Evolutionary conservation across 2,329 filamentous ascomycete species (phyloP).

Genomic region (Geosmithia putterillii): DNA sequence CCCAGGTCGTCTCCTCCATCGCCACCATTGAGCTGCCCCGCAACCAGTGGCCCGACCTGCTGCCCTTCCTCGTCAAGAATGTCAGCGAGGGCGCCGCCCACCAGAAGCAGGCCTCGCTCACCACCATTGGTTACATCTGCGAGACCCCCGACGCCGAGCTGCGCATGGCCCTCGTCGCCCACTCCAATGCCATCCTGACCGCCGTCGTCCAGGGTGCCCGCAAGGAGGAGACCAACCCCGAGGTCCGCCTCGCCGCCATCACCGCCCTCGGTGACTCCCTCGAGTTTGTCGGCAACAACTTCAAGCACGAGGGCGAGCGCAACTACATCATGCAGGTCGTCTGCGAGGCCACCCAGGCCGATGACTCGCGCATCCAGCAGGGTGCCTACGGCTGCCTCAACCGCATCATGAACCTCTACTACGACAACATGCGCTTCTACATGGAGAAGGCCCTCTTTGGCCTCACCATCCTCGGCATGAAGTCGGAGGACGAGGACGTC

Average conservation of each 20-base stretch:
- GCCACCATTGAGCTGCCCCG: conserved; percentile 89
- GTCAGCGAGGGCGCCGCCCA: conserved; percentile 77
- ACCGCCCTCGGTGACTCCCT: conserved; percentile 90
- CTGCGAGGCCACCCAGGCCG: conserved; percentile 93
- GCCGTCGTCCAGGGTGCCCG: conserved; percentile 95
- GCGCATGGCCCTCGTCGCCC: conserved; percentile 63
- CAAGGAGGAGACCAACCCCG: conserved; percentile 85
- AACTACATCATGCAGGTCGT: conserved; percentile 99
- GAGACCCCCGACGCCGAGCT: conserved; percentile 87
- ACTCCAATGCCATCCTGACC: conserved; percentile 96
- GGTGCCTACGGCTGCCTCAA: conserved; percentile 95
- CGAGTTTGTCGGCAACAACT: conserved; percentile 96
- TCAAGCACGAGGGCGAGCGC: conserved; percentile 96
- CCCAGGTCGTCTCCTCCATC: conserved; percentile 91
- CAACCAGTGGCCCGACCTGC: conserved; percentile 86
- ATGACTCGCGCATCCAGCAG: conserved; percentile 84
- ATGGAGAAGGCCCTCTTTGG: conserved; percentile 99
- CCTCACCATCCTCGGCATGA: conserved; percentile 96
- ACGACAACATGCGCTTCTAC: conserved; percentile 99
- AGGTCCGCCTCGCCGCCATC: conserved; percentile 88
- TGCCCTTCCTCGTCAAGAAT: conserved; percentile 80
- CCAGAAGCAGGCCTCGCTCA: conserved; percentile 88
- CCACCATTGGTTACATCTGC: conserved; percentile 97
- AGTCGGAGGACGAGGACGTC: conserved; percentile 93
- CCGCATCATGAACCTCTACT: conserved; percentile 97